Evolutionary conservation across 2,329 filamentous ascomycete genomes (phyloP).

Genomic region (Botryotinia calthae): DNA sequence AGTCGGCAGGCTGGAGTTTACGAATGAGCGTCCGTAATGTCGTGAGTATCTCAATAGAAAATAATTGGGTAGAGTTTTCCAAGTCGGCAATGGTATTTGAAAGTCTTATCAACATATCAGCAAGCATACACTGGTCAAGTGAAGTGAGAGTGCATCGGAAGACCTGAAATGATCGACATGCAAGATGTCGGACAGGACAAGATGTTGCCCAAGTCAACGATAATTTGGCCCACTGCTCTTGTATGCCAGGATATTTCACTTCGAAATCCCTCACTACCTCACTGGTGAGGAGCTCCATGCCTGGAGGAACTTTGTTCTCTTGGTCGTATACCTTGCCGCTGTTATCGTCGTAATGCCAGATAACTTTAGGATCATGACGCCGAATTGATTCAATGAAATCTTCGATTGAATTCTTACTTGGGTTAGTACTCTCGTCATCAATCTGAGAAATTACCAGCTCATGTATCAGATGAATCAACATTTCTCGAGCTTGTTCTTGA

Average conservation of each 20-base stretch:
- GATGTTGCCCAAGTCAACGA: slow-evolving; percentile 95
- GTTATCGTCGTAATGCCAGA: slow-evolving; percentile 93
- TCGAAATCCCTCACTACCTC: slow-evolving; percentile 85
- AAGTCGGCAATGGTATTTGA: slow-evolving; percentile 98
- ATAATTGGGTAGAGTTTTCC: slow-evolving; percentile 89
- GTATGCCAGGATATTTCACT: slow-evolving; percentile 78
- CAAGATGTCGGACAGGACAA: slow-evolving; percentile 90
- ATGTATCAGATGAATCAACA: slow-evolving; percentile 96
- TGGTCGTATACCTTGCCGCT: slow-evolving; percentile 73
- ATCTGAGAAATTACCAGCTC: slow-evolving; percentile 82
- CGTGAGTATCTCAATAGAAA: slow-evolving; percentile 96
- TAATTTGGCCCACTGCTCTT: slow-evolving; percentile 86
- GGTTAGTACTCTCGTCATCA: slow-evolving; percentile 62
- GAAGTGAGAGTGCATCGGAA: slow-evolving; percentile 92
- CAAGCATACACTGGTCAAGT: slow-evolving; percentile 88
- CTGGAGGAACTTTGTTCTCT: slow-evolving; percentile 75
- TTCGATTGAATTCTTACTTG: slow-evolving; percentile 74
- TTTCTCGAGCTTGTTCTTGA: slow-evolving; percentile 93
- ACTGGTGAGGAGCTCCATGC: slow-evolving; percentile 81
- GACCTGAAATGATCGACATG: slow-evolving; percentile 95
- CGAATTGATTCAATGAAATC: slow-evolving; percentile 84
- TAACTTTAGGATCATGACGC: slow-evolving; percentile 76
- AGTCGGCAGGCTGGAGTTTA: slow-evolving; percentile 73
- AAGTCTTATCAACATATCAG: slow-evolving; percentile 90
- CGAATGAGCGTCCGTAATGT: slow-evolving; percentile 89